Evolutionary conservation across 2,329 filamentous ascomycete genomes (phyloP), one percentile per base, ranked within the genome.

Genomic region (Atkinsonella texensis): DNA sequence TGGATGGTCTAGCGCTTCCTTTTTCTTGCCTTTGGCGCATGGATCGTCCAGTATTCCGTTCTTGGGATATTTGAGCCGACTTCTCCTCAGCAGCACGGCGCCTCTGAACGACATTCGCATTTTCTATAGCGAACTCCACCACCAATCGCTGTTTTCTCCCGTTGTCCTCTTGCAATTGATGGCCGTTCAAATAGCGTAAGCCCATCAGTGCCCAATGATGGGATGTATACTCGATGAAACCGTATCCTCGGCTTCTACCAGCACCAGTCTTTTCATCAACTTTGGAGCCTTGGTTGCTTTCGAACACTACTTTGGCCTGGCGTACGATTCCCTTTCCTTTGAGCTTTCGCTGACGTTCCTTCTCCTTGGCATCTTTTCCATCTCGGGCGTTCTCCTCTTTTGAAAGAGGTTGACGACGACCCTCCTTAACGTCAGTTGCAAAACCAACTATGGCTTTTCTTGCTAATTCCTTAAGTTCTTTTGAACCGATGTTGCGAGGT

Each of bases 61-160:
- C 68, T 32, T 62, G 59, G 2, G 50, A 51, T 20, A 57, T 56
- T 50, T 66, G 64, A 20, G 59, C 55, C 2, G 66, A 65, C 54
- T 62, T 68, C 40, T 63, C 64, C 59, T 71, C 66, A 12, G 62
- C 64, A 33, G 63, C 64, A 44, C 60, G 62, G 54, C 94, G 79
- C 56, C 93, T 78, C 58, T 84, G 79, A n/a, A 98, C 85, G 1
- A 98, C 93, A 62, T 96, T 90, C 1, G 89, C 90, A 61, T 98
- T 98, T 70, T 98, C 93, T 65, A 98, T 95, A 18, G 93, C 89
- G 65, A 98, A 98, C 67, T 98, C 94, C 39, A 91, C 91, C 63
- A 98, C 89, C 49, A 98, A 71, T 12, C 93, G 79, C 68, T 93
- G 90, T 65, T 89, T 91, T 70, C 85, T 88, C 57, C 93, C 89